Conservation (phyloP, 176 grass and related monocot species). For the Zea mays region DNA sequence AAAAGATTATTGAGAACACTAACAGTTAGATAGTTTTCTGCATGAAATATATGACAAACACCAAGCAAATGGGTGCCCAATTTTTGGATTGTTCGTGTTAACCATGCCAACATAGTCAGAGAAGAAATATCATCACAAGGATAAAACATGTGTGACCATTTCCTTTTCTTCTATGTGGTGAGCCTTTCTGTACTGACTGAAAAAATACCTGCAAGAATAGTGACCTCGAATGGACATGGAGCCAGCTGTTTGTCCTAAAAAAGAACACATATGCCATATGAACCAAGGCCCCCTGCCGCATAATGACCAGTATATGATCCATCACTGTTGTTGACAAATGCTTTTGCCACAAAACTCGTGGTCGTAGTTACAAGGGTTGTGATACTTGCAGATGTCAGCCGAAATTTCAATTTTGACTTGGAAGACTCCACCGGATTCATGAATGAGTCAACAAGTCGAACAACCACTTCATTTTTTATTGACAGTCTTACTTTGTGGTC, state of each 20-base stretch:
- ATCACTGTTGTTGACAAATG: conserved; percentile 55
- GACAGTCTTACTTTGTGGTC: conserved; percentile 35
- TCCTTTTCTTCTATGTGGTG: neutral
- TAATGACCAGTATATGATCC: conserved; percentile 62
- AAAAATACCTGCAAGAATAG: conserved; percentile 58
- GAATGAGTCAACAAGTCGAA: conserved; percentile 59
- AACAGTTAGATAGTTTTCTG: too few species aligned
- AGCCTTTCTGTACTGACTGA: neutral
- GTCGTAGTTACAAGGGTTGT: conserved; percentile 25
- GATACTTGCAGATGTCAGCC: conserved; percentile 38
- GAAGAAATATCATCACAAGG: too few species aligned
- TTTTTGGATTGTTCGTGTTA: too few species aligned
- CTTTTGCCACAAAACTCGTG: conserved; percentile 38
- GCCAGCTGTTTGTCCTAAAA: conserved; percentile 49
- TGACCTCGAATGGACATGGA: conserved; percentile 66
- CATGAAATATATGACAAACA: too few species aligned
- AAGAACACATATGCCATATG: conserved; percentile 58
- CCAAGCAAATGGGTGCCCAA: too few species aligned
- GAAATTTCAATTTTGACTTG: conserved; percentile 53
- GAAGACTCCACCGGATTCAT: conserved; percentile 53
- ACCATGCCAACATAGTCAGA: too few species aligned
- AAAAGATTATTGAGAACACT: too few species aligned
- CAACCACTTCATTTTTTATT: conserved; percentile 54
- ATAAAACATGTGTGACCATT: too few species aligned
- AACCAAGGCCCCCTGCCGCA: conserved; percentile 48